A percentile compares a stretch with the other conserved stretches of the same genome.
Conservation (phyloP, 208 protist species). For the Leishmania amazonensis region DNA sequence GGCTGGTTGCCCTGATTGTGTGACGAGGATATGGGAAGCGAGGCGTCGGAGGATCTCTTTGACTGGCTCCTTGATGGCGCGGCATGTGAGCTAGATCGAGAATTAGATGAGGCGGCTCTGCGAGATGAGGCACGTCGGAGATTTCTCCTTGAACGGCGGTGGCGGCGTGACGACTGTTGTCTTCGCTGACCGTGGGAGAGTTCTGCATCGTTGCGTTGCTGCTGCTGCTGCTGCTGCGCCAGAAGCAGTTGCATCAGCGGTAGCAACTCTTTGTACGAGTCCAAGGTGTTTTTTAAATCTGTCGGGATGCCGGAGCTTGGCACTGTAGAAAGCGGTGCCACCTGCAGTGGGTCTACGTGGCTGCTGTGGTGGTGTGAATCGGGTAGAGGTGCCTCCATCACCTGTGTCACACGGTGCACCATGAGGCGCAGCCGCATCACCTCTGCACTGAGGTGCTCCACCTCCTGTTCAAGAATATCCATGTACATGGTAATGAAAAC, state of each 20-base stretch:
- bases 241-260: constrained; percentile 25
- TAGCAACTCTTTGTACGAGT: constrained; percentile 30
- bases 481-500: constrained; percentile 53
- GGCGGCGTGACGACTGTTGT: not conserved
- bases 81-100: no score
- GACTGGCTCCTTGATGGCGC: not conserved
- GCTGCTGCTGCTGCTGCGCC: constrained; percentile 21
- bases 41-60: not conserved
- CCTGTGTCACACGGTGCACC: constrained; percentile 71
- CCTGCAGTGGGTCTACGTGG: constrained; percentile 14
- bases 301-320: not conserved
- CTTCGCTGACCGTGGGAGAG: not conserved
- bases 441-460: constrained; percentile 81
- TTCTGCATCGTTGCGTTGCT: not conserved
- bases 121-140: not conserved
- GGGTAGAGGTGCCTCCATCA: constrained; percentile 40
- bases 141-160: not conserved
- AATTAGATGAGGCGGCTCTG: not conserved
- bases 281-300: constrained; percentile 20
- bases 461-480: constrained; percentile 81
- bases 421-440: constrained; percentile 87
- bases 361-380: not conserved
- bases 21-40: not conserved
- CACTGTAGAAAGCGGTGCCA: not conserved
- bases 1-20: not conserved